Conservation (phyloP, 1,284 basidiomycete genomes). For the Takashimella koratensis region DNA sequence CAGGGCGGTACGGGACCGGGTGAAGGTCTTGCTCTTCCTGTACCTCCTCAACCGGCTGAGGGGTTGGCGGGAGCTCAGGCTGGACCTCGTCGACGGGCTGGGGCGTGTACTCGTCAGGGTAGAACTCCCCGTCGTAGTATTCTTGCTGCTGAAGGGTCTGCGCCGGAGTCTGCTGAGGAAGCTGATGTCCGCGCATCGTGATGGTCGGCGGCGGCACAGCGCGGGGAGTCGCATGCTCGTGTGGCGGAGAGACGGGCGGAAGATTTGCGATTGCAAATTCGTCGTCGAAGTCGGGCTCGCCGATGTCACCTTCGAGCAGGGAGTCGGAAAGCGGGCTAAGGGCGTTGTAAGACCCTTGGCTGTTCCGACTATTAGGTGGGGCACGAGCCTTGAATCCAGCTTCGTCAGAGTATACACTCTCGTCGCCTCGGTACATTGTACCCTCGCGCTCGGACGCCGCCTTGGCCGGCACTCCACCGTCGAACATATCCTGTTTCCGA, state of each 20-base stretch:
- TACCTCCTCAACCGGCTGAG: not conserved
- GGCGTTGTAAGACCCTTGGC: not conserved
- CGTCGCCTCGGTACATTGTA: conserved; percentile 28
- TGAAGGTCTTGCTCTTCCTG: not conserved
- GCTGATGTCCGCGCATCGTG: conserved; percentile 5
- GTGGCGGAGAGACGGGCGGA: conserved; percentile 36
- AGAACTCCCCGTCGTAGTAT: conserved; percentile 7
- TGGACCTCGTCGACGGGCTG: conserved; percentile 9
- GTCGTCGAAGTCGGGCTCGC: conserved; percentile 38
- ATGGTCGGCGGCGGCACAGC: conserved; percentile 17
- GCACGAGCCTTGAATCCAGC: conserved; percentile 18
- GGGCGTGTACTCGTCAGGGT: conserved; percentile 4
- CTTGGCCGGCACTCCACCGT: not conserved
- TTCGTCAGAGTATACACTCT: conserved; percentile 35
- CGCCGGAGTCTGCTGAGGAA: conserved; percentile 5
- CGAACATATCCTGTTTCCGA: not conserved
- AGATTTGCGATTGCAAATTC: conserved; percentile 38
- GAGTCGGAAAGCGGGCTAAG: conserved; percentile 22
- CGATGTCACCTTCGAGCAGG: conserved; percentile 27
- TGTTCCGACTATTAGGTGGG: conserved; percentile 31
- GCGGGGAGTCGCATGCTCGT: conserved; percentile 20
- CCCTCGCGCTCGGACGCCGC: conserved; percentile 16
- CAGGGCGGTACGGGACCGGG: not conserved
- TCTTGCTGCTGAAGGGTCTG: conserved; percentile 11
- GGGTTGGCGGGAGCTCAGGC: conserved; percentile 5